A percentile compares a stretch with the other conserved stretches of the same genome.
Evolutionary conservation across 2,329 filamentous ascomycete genomes (phyloP).

Genomic region (Nemania bipapillata): DNA sequence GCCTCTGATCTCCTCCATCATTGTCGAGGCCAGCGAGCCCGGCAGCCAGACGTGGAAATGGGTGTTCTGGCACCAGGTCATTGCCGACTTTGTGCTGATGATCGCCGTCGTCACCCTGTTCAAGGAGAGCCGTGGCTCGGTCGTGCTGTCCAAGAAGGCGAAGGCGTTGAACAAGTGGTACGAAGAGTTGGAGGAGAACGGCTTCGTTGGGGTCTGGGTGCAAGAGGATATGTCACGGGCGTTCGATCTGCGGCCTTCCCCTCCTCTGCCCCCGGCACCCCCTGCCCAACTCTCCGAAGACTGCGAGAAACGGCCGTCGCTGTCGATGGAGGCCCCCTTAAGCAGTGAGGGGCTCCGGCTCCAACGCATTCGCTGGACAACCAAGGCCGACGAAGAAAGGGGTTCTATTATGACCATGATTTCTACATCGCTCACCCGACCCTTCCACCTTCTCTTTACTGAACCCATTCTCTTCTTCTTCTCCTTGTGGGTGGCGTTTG

Average conservation of each 20-base stretch:
- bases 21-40: conserved; percentile 69
- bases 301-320: conserved; percentile 34
- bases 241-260: conserved; percentile 11
- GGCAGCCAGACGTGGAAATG: conserved; percentile 73
- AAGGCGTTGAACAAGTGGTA: conserved; percentile 81
- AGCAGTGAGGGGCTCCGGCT: conserved; percentile 33
- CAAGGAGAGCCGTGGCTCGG: conserved; percentile 82
- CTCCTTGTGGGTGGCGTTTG: conserved; percentile 88
- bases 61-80: conserved; percentile 88
- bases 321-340: neutral
- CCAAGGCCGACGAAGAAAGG: conserved; percentile 80
- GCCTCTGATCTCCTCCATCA: conserved; percentile 75
- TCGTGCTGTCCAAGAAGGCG: conserved; percentile 81
- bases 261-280: neutral
- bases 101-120: conserved; percentile 75
- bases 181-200: conserved; percentile 73
- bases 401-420: conserved; percentile 76
- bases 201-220: conserved; percentile 63
- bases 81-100: conserved; percentile 72
- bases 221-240: conserved; percentile 27
- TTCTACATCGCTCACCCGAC: conserved; percentile 76
- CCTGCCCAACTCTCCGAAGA: conserved; percentile 12
- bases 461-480: conserved; percentile 87
- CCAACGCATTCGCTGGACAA: conserved; percentile 79
- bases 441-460: conserved; percentile 80